These are phyloP conservation scores for Sequoia sempervirens DNA, from an alignment of 75 land plant species.

Conservation along the genomic window DNA sequence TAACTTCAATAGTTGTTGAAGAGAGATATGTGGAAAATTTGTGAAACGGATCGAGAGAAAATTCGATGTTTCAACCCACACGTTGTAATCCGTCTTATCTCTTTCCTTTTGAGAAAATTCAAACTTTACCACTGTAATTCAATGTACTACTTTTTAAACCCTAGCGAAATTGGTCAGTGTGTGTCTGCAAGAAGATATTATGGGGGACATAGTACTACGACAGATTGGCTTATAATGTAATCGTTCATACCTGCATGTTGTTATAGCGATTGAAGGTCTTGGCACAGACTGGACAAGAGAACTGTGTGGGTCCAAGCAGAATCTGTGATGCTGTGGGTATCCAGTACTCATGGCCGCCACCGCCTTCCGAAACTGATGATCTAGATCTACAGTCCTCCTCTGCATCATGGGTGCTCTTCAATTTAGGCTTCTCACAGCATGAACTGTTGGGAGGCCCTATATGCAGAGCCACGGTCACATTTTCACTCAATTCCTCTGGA, in stretches of 20 bases:
- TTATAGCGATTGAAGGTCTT: constrained; percentile 12
- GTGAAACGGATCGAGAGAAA: neutral
- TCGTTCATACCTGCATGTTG: constrained; percentile 10
- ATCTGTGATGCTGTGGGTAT: constrained; percentile 9
- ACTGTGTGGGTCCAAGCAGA: constrained; percentile 5
- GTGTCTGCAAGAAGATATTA: too few species aligned
- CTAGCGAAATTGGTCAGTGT: neutral
- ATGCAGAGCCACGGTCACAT: neutral
- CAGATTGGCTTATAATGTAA: neutral
- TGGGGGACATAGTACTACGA: too few species aligned
- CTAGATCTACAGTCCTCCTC: neutral
- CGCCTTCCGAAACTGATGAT: neutral
- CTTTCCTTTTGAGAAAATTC: neutral
- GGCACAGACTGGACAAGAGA: constrained; percentile 12
- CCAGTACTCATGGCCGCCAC: constrained; percentile 10
- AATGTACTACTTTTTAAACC: neutral
- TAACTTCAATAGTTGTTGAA: neutral
- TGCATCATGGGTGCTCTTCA: neutral
- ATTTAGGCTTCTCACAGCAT: neutral
- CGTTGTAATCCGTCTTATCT: neutral
- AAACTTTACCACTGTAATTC: neutral
- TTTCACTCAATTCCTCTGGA: constrained; percentile 1
- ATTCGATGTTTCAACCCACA: neutral
- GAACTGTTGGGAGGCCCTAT: constrained; percentile 2
- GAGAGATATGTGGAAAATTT: neutral